These are phyloP conservation scores for Boletus semigastroideus DNA, from an alignment of 1,284 basidiomycete species.

Conservation along the genomic window DNA sequence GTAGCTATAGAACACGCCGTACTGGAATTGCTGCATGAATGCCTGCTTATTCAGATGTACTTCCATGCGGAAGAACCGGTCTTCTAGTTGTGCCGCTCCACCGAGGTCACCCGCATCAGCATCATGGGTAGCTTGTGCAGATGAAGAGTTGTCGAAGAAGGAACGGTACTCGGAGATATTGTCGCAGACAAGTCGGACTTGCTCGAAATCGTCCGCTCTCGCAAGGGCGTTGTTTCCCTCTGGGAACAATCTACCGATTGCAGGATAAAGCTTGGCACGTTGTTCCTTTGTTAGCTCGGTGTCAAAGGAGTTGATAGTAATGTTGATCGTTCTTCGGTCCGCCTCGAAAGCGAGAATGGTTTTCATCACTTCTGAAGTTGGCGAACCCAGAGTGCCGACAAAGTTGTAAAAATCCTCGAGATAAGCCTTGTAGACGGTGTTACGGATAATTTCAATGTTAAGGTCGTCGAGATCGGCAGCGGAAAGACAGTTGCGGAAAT, in stretches of 20 bases:
- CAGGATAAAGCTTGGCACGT: slow-evolving; percentile 93
- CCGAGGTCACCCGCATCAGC: slow-evolving; percentile 48
- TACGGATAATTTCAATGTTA: slow-evolving; percentile 99
- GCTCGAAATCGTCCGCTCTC: slow-evolving; percentile 93
- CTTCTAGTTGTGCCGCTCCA: slow-evolving; percentile 77
- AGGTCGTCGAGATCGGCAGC: slow-evolving; percentile 97
- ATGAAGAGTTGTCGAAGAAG: slow-evolving; percentile 76
- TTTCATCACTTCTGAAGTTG: slow-evolving; percentile 89
- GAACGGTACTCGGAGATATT: slow-evolving; percentile 85
- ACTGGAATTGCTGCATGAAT: slow-evolving; percentile 95
- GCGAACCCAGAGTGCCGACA: slow-evolving; percentile 75
- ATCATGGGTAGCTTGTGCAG: slow-evolving; percentile 38
- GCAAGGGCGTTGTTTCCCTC: slow-evolving; percentile 95
- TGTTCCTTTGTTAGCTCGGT: slow-evolving; percentile 95
- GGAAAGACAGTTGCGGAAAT: slow-evolving; percentile 95
- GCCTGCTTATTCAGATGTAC: slow-evolving; percentile 92
- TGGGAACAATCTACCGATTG: slow-evolving; percentile 91
- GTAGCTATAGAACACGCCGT: slow-evolving; percentile 90
- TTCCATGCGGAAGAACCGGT: slow-evolving; percentile 94
- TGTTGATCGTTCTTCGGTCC: slow-evolving; percentile 95
- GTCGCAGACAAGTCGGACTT: slow-evolving; percentile 88
- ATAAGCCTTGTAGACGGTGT: slow-evolving; percentile 99
- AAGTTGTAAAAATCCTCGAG: slow-evolving; percentile 96
- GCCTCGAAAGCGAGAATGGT: slow-evolving; percentile 94
- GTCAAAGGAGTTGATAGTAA: slow-evolving; percentile 98